Base-by-base conservation (phyloP, 2,329 filamentous ascomycete species). In the Microcyclospora tardicrescens region DNA sequence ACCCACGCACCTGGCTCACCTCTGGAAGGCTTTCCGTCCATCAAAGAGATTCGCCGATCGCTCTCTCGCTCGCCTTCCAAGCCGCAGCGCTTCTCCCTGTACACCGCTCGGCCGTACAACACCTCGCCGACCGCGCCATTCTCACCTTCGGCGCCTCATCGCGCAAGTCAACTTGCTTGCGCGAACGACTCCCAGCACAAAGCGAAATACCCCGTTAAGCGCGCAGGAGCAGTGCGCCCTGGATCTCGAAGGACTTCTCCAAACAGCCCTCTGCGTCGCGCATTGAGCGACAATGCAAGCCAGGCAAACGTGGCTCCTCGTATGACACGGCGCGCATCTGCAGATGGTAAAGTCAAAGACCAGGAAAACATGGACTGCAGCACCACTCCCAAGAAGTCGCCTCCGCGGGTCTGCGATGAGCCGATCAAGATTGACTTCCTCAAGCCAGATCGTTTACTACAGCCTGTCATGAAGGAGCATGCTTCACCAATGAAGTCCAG, bases 41-140 rank as follows among this genome's bases (percentile, higher is more conserved):
- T 94, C 46, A 76, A 84, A 56, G 83, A 85, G 53, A 69, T 95
- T 42, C 75, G 87, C 48, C 82, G 85, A 51, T 94, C 89, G 16
- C 71, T 95, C 46, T 95, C 87, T 41, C 76, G 86, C 52, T 95
- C 89, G n/a, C 89, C 89, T 10, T 94, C 89, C 27, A 93, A 91
- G 60, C 68, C 67, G 33, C 72, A 72, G 41, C 71, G 73, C 52
- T 89, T 91, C 59, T 72, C 75, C 40, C 66, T 93, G 38, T 66
- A 75, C 49, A 68, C 64, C 10, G 63, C 68, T 16, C 63, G 67
- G 43, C 63, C 65, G 12, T 61, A 64, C 35, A 46, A 50, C 34
- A 48, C 47, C 38, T 64, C 65, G 8, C 64, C 54, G 10, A 51
- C 47, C 10, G 43, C 48, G 14, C 52, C 53, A n/a, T 39, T 43